phyloP scores from a whole-genome alignment of 2,329 filamentous ascomycete genomes.

The Dryadomyces quercus-mongolicae region DNA sequence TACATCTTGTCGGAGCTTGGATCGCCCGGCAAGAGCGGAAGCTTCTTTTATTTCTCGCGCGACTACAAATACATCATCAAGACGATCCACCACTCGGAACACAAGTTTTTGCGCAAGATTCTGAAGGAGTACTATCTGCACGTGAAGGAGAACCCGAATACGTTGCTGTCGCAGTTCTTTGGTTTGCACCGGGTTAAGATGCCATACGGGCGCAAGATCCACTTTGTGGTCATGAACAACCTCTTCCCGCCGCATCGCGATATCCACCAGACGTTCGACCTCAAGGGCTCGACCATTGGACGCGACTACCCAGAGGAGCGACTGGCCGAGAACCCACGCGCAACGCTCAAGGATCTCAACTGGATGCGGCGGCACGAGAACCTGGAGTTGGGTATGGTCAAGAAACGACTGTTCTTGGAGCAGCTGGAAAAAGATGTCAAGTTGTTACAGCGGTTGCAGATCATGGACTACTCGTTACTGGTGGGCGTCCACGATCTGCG shows the following conservation, averaged over 20 bases:
- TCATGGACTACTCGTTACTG: constrained; percentile 97
- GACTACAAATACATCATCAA: constrained; percentile 99
- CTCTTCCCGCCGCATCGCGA: constrained; percentile 94
- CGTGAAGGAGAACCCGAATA: constrained; percentile 88
- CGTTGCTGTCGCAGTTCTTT: constrained; percentile 93
- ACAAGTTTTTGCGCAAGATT: constrained; percentile 75
- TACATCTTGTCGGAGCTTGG: constrained; percentile 96
- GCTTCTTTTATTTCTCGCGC: constrained; percentile 98
- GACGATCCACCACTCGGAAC: constrained; percentile 92
- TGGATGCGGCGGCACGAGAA: constrained; percentile 81
- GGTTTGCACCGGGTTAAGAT: constrained; percentile 96
- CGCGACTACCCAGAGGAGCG: constrained; percentile 85
- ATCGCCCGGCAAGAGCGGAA: constrained; percentile 94
- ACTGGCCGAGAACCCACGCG: constrained; percentile 75
- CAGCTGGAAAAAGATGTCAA: constrained; percentile 82
- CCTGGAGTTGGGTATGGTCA: constrained; percentile 77
- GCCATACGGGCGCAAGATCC: constrained; percentile 94
- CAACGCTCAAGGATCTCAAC: constrained; percentile 92
- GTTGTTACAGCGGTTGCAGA: constrained; percentile 75
- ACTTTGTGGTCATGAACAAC: constrained; percentile 99
- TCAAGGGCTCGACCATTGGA: constrained; percentile 93
- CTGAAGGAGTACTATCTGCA: constrained; percentile 89
- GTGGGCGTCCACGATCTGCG: constrained; percentile 87
- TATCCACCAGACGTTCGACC: constrained; percentile 91
- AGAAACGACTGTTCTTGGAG: constrained; percentile 77